Percentiles rank a stretch among this genome's conserved stretches.
These are phyloP conservation scores for Phanerochaete sordida DNA, from an alignment of 768 basidiomycete species.

Conservation along the genomic window DNA sequence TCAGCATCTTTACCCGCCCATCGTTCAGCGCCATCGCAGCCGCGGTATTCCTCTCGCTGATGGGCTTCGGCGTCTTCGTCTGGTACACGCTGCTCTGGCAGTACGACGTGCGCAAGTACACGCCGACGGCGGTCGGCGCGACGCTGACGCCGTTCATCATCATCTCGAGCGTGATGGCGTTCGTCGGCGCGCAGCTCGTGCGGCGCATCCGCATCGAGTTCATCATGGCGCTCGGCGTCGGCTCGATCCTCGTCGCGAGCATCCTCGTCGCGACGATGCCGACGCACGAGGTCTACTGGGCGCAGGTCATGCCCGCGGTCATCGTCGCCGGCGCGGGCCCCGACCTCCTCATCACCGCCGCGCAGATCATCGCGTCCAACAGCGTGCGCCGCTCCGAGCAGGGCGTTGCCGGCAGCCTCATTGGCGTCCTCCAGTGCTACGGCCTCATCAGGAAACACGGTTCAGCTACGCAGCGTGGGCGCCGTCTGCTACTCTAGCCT, in stretches of 20 bases:
- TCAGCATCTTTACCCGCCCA: conserved; percentile 4
- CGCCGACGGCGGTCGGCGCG: not conserved
- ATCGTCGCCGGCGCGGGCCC: conserved; percentile 2
- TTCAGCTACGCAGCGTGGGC: no score
- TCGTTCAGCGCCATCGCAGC: not conserved
- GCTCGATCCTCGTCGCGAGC: not conserved
- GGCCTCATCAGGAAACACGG: no score
- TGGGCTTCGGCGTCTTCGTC: conserved; percentile 6
- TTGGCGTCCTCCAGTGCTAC: conserved; percentile 11
- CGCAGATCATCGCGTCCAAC: conserved; percentile 4
- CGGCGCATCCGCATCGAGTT: not conserved
- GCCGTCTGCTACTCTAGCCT: no score
- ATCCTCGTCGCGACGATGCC: conserved; percentile 9
- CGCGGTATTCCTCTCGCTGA: not conserved
- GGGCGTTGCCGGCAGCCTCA: conserved; percentile 9
- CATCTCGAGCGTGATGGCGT: not conserved
- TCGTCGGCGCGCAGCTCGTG: conserved; percentile 1
- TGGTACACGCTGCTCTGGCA: conserved; percentile 5
- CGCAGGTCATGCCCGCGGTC: not conserved
- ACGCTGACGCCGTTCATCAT: not conserved
- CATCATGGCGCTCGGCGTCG: conserved; percentile 3
- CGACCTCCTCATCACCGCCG: conserved; percentile 3
- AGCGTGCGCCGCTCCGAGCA: conserved; percentile 3
- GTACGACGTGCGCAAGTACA: not conserved
- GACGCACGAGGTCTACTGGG: conserved; percentile 7